phyloP scores from a whole-genome alignment of 805 yeast genomes.

The Monosporozyma aquatica region DNA sequence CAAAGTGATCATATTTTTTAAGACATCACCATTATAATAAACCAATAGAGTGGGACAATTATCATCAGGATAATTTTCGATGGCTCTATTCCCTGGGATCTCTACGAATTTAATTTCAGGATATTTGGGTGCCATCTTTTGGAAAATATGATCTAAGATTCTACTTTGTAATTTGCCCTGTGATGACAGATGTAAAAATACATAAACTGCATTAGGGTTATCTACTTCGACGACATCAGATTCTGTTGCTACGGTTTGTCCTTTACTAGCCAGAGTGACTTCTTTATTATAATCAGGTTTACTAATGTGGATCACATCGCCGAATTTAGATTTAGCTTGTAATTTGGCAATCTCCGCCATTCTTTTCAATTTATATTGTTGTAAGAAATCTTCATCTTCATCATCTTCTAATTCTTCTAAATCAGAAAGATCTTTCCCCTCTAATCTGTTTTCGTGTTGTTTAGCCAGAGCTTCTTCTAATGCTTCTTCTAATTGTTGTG shows the following conservation, averaged over 20 bases:
- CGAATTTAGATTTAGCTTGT: conserved; percentile 51
- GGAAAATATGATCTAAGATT: conserved; percentile 51
- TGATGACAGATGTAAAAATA: conserved; percentile 68
- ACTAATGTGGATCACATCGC: conserved; percentile 65
- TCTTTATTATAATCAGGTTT: conserved; percentile 84
- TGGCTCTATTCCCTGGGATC: conserved; percentile 82
- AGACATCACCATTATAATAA: conserved; percentile 68
- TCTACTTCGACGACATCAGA: conserved; percentile 5
- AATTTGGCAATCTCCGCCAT: conserved; percentile 61
- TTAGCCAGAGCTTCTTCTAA: conserved; percentile 68
- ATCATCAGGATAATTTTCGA: conserved; percentile 81
- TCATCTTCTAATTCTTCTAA: conserved; percentile 84
- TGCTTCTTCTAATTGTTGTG: conserved; percentile 79
- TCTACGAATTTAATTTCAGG: conserved; percentile 85
- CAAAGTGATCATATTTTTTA: conserved; percentile 73
- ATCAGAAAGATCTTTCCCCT: conserved; percentile 67
- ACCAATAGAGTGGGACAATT: conserved; percentile 88
- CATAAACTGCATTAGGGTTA: conserved; percentile 37
- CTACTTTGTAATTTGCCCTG: conserved; percentile 67
- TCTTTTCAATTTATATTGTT: conserved; percentile 66
- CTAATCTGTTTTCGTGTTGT: conserved; percentile 79
- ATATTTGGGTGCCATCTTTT: conserved; percentile 53
- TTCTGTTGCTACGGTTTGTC: conserved; percentile 3
- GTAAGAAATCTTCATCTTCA: conserved; percentile 85
- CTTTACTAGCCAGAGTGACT: conserved; percentile 69